Evolutionary conservation across 208 protist species (phyloP), one percentile per base, ranked within the genome.

Genomic region (Zelonia costaricensis): DNA sequence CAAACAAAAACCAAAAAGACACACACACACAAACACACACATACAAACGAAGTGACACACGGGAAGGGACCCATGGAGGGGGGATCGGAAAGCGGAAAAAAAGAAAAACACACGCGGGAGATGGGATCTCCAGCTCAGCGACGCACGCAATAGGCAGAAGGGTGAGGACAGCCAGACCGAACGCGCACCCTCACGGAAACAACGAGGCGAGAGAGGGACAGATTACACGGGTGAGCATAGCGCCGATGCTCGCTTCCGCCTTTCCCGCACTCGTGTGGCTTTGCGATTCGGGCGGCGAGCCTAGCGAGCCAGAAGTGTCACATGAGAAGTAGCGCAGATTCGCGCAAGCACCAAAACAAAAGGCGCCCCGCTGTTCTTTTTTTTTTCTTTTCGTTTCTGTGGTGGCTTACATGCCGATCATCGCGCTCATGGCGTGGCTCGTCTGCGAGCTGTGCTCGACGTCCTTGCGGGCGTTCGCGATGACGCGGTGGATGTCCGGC

Each of bases 401-500:
- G 31, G 6, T 8, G 30, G 13, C 7, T 48, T 67, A 75, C 18
- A 57, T 39, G 45, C 52, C 59, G 5, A 67, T 39, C 52, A 74
- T 65, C 15, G 57, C 25, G 33, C 20, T 54, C 43, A 38, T 54
- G 40, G 56, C 60, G 23, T 35, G 36, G 25, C 40, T 63, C 3
- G 40, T 42, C 39, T 71, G 74, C 53, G 78, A 73, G 55, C 79
- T 82, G 69, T 60, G 74, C 45, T 70, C 64, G 45, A 78, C 74
- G 35, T 83, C 76, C 66, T 88, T 70, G 43, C 67, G 69, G 47
- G 82, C 65, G 33, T 74, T 60, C 51, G 55, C 55, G 4, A 71
- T 39, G 38, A 86, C 51, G 54, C 74, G 76, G 49, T 60, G 53
- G 42, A 92, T 68, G 38, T 84, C 70, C 51, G 81, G 81, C 48